These are phyloP conservation scores for Pleurotus djamor DNA, from an alignment of 768 basidiomycete genomes.

Conservation along the genomic window DNA sequence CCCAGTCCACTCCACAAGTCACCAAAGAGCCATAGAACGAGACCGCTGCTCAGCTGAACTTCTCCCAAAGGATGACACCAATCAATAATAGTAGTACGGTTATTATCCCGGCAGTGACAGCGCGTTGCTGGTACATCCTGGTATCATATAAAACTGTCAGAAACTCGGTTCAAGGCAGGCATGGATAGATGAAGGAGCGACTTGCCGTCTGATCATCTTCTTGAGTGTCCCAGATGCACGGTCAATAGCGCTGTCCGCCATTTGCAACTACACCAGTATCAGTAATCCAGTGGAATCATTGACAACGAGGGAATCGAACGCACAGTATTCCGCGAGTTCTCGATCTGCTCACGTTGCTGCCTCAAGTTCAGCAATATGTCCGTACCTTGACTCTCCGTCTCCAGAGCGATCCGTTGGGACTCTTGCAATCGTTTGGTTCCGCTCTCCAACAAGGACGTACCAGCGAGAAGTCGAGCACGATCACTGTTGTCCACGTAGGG, in stretches of 20 bases:
- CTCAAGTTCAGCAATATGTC: constrained; percentile 87
- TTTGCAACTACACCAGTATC: constrained; percentile 55
- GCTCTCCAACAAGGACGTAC: constrained; percentile 78
- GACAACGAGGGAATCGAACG: constrained; percentile 16
- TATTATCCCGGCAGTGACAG: constrained; percentile 86
- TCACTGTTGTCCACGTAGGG: constrained; percentile 73
- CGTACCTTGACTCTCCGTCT: constrained; percentile 95
- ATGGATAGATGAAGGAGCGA: constrained; percentile 10
- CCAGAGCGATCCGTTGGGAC: constrained; percentile 88
- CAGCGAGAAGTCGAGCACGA: constrained; percentile 76
- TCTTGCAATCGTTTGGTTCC: constrained; percentile 85
- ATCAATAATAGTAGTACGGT: constrained; percentile 83
- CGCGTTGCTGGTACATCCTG: constrained; percentile 97
- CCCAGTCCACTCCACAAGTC: neutral
- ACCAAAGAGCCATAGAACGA: neutral
- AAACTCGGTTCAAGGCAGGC: constrained; percentile 14
- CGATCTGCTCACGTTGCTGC: constrained; percentile 90
- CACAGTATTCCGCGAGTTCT: constrained; percentile 89
- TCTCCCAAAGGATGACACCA: constrained; percentile 76
- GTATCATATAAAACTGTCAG: constrained; percentile 31
- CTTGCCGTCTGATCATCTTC: constrained; percentile 94
- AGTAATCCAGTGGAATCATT: neutral
- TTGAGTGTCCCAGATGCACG: constrained; percentile 89
- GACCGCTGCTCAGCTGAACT: constrained; percentile 39
- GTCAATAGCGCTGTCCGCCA: constrained; percentile 88